Conservation (phyloP, 345 rosid genomes). For the Corchorus olitorius region DNA sequence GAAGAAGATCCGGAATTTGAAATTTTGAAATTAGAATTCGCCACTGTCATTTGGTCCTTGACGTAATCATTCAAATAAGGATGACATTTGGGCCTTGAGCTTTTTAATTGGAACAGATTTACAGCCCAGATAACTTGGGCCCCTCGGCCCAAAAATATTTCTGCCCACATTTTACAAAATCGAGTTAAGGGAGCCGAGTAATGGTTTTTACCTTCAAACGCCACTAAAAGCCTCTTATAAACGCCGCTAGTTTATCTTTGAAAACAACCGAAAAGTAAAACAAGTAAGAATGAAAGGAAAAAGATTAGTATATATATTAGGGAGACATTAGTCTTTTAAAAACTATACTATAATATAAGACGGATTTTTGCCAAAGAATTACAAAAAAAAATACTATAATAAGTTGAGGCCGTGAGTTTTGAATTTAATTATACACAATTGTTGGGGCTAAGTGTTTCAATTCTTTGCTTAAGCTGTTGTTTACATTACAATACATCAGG, state of each 20-base stretch:
- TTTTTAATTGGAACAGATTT: too few relatives aligned
- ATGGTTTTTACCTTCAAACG: too few relatives aligned
- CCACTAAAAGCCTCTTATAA: too few relatives aligned
- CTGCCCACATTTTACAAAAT: too few relatives aligned
- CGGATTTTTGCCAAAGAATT: not conserved
- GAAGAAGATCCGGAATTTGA: slow-evolving; percentile 1
- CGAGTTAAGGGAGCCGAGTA: too few relatives aligned
- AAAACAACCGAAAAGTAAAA: too few relatives aligned
- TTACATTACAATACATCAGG: not conserved
- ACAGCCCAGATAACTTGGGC: not conserved
- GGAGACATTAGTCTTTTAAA: not conserved
- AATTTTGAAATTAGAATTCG: not conserved
- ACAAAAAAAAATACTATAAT: not conserved
- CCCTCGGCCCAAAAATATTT: not conserved
- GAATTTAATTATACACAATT: not conserved
- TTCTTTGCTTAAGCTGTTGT: slow-evolving; percentile 11
- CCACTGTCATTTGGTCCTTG: not conserved
- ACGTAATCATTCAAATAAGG: too few relatives aligned
- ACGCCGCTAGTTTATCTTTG: too few relatives aligned
- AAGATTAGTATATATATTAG: too few relatives aligned
- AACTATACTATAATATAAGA: not conserved
- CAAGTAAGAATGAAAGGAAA: too few relatives aligned
- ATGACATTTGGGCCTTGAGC: too few relatives aligned
- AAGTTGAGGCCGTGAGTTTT: slow-evolving; percentile 32
- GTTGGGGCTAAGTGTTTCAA: not conserved